Conservation (phyloP, 352 stramenopile species). For the Globisporangium paroecandrum region DNA sequence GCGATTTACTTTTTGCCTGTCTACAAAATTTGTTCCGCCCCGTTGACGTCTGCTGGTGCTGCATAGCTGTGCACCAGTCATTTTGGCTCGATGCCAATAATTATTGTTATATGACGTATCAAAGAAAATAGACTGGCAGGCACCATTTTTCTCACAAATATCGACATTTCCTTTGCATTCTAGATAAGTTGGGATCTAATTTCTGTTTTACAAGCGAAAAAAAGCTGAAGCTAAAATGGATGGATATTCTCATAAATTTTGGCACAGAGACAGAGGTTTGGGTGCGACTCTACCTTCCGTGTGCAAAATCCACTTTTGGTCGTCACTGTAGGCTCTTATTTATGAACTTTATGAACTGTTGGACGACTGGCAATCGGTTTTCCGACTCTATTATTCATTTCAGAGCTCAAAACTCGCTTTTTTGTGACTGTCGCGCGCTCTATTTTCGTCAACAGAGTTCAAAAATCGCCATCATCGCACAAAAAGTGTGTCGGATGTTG, state of each 20-base stretch:
- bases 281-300: not conserved
- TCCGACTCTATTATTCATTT: slow-evolving; percentile 4
- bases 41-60: not conserved
- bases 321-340: not conserved
- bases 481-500: not conserved
- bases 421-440: slow-evolving; percentile 8
- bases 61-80: not conserved
- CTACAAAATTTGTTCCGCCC: not conserved
- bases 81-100: not conserved
- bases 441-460: slow-evolving; percentile 3
- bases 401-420: not conserved
- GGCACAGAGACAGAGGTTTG: not conserved
- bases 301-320: slow-evolving; percentile 2
- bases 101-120: not conserved
- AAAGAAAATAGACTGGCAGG: not conserved
- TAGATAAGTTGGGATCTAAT: not conserved
- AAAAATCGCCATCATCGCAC: not conserved
- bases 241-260: slow-evolving; percentile 7
- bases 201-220: not conserved
- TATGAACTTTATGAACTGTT: not conserved
- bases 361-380: slow-evolving; percentile 3
- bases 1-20: not conserved
- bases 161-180: not conserved
- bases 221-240: not conserved
- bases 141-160: not conserved